Percentiles rank a stretch among this genome's conserved stretches.
phyloP scores from a whole-genome alignment of 2,329 filamentous ascomycete genomes.

The Cytospora paraplurivora region DNA sequence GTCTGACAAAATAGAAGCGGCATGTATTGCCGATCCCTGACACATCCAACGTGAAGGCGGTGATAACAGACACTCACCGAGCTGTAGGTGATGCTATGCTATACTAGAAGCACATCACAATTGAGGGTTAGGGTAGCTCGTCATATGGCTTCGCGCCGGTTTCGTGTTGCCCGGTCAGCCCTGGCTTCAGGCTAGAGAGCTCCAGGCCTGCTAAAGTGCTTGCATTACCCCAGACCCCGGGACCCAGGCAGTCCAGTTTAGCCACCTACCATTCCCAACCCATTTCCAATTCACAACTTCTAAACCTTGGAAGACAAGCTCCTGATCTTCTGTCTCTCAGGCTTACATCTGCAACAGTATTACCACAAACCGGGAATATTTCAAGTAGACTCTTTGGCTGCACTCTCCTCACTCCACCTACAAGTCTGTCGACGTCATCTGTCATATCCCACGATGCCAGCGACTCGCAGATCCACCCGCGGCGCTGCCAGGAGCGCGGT shows the following conservation, averaged over 20 bases:
- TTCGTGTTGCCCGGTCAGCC: conserved; percentile 60
- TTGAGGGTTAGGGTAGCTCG: conserved; percentile 11
- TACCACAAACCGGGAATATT: neutral
- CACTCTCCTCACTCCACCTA: neutral
- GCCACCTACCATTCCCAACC: conserved; percentile 28
- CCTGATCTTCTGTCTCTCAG: neutral
- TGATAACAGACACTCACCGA: neutral
- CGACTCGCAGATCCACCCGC: conserved; percentile 51
- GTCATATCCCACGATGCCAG: conserved; percentile 46
- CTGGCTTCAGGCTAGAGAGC: conserved; percentile 1
- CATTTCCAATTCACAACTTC: conserved; percentile 1
- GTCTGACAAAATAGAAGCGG: neutral
- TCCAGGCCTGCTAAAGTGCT: conserved; percentile 8
- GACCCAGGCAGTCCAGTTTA: conserved; percentile 26
- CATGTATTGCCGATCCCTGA: neutral
- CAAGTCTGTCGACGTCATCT: conserved; percentile 25
- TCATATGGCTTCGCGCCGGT: conserved; percentile 53
- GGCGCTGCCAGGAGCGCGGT: conserved; percentile 39
- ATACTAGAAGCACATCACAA: too few relatives aligned
- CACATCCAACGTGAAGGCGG: neutral
- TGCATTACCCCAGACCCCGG: conserved; percentile 13
- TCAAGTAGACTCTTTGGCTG: neutral
- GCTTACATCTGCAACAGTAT: neutral
- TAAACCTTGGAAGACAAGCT: neutral
- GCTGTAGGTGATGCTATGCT: neutral